Base-by-base conservation (phyloP, 371 early-diverging fungal species). In the Catenaria anguillulae region DNA sequence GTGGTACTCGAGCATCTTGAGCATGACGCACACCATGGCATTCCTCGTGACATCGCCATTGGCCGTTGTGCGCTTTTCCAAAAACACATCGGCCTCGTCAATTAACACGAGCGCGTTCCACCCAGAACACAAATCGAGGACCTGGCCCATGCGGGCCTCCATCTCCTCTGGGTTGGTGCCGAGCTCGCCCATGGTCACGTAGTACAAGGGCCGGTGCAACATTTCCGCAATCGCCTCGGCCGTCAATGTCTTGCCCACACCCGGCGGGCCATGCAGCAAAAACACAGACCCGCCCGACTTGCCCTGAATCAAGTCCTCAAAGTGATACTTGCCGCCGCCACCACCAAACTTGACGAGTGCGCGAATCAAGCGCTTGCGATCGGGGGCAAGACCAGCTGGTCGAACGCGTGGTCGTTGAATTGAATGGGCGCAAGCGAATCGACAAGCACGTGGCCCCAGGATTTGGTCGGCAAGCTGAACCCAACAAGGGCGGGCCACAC, bases 231-330 rank as follows among this genome's bases (percentile, higher is more conserved):
- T 81, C 23, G 86, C 85, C 63, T 82, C 79, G 40, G 84, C 84
- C n/a, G 83, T 83, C 60, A 84, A 63, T 17, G 87, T 86, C 69
- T 86, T 86, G 12, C 80, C 82, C 24, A 74, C 73, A 35, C 83
- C 79, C 35, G 84, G 84, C 8, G 84, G 82, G 17, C 85, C 87
- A 64, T 84, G 80, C 17, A 86, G 69, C 55, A 79, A 60, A 56
- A 79, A 77, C 46, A 77, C 68, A 45, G 67, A 63, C 21, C 79
- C 79, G 50, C 76, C 79, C 36, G 68, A 62, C 65, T 79, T 79
- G 46, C 76, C 76, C 24, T 56, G 63, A 52, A 79, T 71, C 24
- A 78, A 65, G 60, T 78, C 79, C 34, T 73, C 67, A 52, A 71
- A 68, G 35, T 62, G 31, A 33, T 68, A 58, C 29, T 48, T 21